A percentile compares a stretch with the other conserved stretches of the same genome.
These are phyloP conservation scores for Salix suchowensis DNA, from an alignment of 345 rosid species.

Conservation along the genomic window DNA sequence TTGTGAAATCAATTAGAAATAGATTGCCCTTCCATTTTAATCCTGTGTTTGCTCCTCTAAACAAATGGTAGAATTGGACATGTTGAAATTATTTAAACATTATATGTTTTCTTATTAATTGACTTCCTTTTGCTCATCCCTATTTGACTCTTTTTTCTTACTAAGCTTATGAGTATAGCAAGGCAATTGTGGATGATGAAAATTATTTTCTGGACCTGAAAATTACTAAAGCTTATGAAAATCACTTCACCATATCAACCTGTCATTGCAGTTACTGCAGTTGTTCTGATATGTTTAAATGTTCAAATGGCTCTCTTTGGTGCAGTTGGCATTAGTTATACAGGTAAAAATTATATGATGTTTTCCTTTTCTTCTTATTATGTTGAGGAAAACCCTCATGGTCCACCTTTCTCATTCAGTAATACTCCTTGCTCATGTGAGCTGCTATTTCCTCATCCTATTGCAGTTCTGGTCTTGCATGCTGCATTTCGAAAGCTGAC, in stretches of 20 bases:
- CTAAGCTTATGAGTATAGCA: neutral
- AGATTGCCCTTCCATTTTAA: neutral
- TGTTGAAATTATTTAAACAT: neutral
- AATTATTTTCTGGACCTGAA: neutral
- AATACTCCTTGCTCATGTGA: neutral
- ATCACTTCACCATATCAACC: constrained; percentile 3
- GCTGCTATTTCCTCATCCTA: neutral
- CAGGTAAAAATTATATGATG: constrained; percentile 40
- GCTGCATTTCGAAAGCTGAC: constrained; percentile 77
- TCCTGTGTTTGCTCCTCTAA: neutral
- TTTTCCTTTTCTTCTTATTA: neutral
- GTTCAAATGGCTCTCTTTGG: constrained; percentile 83
- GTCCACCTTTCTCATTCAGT: neutral
- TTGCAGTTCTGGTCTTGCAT: constrained; percentile 67
- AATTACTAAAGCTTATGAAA: too few species aligned
- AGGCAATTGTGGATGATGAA: neutral
- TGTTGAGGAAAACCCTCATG: neutral
- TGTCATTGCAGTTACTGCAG: constrained; percentile 58
- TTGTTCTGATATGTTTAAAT: constrained; percentile 60
- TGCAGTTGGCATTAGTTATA: constrained; percentile 62
- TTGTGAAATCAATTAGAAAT: neutral
- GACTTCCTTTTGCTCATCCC: neutral
- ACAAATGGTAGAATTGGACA: neutral
- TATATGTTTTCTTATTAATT: neutral
- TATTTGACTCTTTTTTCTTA: neutral